Base-by-base conservation (phyloP, 78 protist genomes). In the Guillardia theta region DNA sequence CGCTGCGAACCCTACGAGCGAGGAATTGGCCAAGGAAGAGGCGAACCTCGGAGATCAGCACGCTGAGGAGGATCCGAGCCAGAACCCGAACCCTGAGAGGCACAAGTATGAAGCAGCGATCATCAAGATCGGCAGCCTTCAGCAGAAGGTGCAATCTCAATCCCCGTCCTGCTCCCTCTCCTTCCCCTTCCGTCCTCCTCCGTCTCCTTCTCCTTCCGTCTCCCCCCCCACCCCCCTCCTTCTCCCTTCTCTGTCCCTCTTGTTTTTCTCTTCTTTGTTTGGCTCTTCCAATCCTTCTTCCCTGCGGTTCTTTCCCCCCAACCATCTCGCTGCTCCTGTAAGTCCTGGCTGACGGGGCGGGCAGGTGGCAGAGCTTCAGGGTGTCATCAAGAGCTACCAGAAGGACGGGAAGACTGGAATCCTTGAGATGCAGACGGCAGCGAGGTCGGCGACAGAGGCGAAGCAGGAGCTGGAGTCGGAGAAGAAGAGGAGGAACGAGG, bases 91-190 rank as follows among this genome's bases (percentile, higher is more conserved):
- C 47, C 47, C 22, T 1, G 87, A 70, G 87, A 15, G 12, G 41
- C 15, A 43, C 41, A 70, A n/a, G 90, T 78, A 78, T 8, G 90
- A 78, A 50, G 90, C 90, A n/a, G 90, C 90, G 30, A 78, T 78
- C 50, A 30, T 78, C 8, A 78, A 78, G 90, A 78, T 78, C 90
- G 90, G 90, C 8, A 43, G 90, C 45, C 90, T 78, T 36, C 90
- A 78, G 48, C 90, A 78, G 90, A 43, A 78, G 48, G 90, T 70
- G 39, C n/a, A n/a, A n/a, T n/a, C n/a, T n/a, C n/a, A n/a, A n/a
- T n/a, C n/a, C n/a, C n/a, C n/a, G n/a, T n/a, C n/a, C n/a, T n/a
- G 21, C 78, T 64, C 78, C 78, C 78, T 27, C 78, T 22, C 78
- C 27, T 33, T 64, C 78, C n/a, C 78, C n/a, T 33, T 33, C 78